Percentiles rank a stretch among this genome's conserved stretches.
Conservation (phyloP, 129 eudicot species). For the Logfia minima region DNA sequence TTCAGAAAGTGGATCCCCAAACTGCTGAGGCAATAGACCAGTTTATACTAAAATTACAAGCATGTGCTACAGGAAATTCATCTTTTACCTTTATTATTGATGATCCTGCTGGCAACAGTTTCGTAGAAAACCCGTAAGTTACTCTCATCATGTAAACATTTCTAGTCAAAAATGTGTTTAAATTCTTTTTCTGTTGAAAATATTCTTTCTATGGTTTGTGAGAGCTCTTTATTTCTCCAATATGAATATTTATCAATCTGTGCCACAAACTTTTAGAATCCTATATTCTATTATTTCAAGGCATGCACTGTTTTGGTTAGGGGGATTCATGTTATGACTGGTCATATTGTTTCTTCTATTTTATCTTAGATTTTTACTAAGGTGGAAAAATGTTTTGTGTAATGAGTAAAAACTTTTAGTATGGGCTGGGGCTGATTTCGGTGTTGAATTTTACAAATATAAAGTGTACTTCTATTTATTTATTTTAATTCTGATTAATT, state of each 20-base stretch:
- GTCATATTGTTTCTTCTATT: background rate
- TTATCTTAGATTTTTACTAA: background rate
- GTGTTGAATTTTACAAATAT: background rate
- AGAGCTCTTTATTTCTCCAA: background rate
- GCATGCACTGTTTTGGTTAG: background rate
- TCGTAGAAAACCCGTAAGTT: slow-evolving; percentile 72
- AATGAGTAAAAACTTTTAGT: background rate
- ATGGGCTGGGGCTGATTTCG: background rate
- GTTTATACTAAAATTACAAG: slow-evolving; percentile 52
- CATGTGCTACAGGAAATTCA: slow-evolving; percentile 54
- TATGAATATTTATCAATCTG: no score
- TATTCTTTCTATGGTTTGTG: background rate
- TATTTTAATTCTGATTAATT: no score
- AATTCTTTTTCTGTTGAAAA: background rate
- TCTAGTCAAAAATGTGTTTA: background rate
- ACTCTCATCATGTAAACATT: slow-evolving; percentile 4
- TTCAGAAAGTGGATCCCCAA: slow-evolving; percentile 71
- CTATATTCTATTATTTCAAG: background rate
- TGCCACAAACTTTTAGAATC: background rate
- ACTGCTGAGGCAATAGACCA: slow-evolving; percentile 68
- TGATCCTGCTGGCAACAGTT: slow-evolving; percentile 84
- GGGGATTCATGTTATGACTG: background rate
- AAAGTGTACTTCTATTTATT: background rate
- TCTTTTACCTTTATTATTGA: slow-evolving; percentile 60
- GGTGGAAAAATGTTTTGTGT: background rate